A percentile compares a stretch with the other conserved stretches of the same genome.
These are phyloP conservation scores for Fraxinus xanthoxyloides DNA, from an alignment of 305 asterid genomes.

Conservation along the genomic window DNA sequence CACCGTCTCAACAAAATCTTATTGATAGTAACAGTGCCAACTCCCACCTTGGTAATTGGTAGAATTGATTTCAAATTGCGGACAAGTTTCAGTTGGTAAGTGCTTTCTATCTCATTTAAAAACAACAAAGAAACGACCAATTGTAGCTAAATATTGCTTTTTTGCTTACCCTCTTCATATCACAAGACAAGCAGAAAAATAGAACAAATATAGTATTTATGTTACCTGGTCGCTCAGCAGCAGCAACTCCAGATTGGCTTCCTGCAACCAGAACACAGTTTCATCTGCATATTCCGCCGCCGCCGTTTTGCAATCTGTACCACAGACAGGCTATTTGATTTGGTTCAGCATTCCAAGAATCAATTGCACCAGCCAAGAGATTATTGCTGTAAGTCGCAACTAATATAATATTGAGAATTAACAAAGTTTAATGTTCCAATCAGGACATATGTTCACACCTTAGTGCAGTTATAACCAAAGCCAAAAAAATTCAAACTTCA, in stretches of 20 bases:
- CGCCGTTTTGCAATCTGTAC: slow-evolving; percentile 65
- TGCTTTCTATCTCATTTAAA: neutral
- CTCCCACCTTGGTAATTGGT: neutral
- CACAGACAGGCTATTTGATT: neutral
- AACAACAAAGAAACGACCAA: neutral
- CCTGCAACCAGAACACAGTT: slow-evolving; percentile 81
- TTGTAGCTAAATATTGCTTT: neutral
- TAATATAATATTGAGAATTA: neutral
- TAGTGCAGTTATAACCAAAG: neutral
- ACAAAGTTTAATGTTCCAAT: neutral
- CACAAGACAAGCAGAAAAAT: neutral
- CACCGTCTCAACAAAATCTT: neutral
- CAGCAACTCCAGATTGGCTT: slow-evolving; percentile 77
- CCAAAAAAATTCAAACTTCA: neutral
- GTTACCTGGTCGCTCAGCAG: slow-evolving; percentile 67
- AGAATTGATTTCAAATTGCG: neutral
- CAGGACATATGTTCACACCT: neutral
- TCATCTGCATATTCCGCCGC: slow-evolving; percentile 75
- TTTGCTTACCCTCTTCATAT: neutral
- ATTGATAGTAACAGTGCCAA: neutral
- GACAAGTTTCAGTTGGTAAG: neutral
- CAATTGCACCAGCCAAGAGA: neutral
- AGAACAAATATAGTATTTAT: neutral
- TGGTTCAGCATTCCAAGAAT: neutral
- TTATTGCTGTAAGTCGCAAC: neutral